Base-by-base conservation (phyloP, 768 basidiomycete genomes). In the Leccinum disarticulatum region DNA sequence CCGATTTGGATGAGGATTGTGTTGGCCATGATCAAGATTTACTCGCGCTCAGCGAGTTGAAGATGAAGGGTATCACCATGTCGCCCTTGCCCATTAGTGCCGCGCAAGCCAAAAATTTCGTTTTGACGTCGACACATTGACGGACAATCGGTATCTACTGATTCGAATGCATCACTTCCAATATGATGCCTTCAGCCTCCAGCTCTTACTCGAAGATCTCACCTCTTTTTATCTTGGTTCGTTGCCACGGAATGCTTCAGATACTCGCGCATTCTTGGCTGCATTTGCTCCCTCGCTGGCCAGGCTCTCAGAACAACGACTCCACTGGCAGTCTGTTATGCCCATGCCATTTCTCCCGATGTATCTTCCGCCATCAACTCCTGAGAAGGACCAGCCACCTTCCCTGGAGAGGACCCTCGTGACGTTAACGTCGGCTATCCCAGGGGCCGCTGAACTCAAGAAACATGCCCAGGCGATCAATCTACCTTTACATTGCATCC, bases 181-280 rank as follows among this genome's bases (percentile, higher is more conserved):
- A 66, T 82, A 81, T 62, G 81, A 81, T 53, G 81, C 79, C 7
- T 77, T 78, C 77, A 80, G 79, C 64, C 67, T 81, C 31, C 71
- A 64, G 28, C 68, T 81, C 25, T 62, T 82, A 13, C 52, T 78
- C 2, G 68, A 77, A 54, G 79, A 81, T 57, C 71, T 82, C n/a
- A 62, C 68, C 13, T 62, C 65, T 6, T 35, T 79, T 15, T 81
- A 79, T 63, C 58, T 61, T 5, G 74, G 69, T 5, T 55, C 60
- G 17, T 57, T 61, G 14, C 66, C 73, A 9, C 54, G 52, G 19
- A 66, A 64, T 36, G 64, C 67, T 2, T 65, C 65, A 36, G 67
- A 76, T 55, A 43, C 73, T 36, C 57, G 54, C 22, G 54, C 66
- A 9, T 80, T 79, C 63, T 59, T 74, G 35, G 58, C 59, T 6